Conservation (phyloP, 139 green algal genomes). For the Desmodesmus armatus region DNA sequence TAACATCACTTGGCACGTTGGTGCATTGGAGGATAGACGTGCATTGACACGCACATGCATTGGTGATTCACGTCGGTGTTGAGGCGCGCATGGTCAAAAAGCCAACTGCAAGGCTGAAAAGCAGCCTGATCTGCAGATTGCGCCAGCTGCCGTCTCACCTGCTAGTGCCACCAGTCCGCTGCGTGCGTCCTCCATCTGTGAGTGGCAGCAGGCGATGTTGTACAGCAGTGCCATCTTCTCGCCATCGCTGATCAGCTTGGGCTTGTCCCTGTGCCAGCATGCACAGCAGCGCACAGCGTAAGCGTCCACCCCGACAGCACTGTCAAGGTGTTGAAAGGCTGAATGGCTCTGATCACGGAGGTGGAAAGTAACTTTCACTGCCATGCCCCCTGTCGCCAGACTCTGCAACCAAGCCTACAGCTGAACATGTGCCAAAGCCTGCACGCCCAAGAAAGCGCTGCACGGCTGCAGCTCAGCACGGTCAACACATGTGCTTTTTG, state of each 20-base stretch:
- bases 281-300: background rate
- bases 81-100: too few species aligned
- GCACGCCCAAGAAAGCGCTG: too few species aligned
- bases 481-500: too few species aligned
- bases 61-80: background rate
- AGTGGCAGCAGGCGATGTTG: slow-evolving; percentile 90
- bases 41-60: background rate
- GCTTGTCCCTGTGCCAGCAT: slow-evolving; percentile 78
- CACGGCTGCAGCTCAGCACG: too few species aligned
- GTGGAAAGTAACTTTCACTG: too few species aligned
- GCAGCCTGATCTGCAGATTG: background rate
- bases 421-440: too few species aligned
- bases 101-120: background rate
- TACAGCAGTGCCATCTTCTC: slow-evolving; percentile 83
- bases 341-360: background rate
- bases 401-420: too few species aligned
- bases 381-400: too few species aligned
- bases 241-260: slow-evolving; percentile 66
- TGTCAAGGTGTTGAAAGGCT: background rate
- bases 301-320: background rate
- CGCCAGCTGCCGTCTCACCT: slow-evolving; percentile 44
- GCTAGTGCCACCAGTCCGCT: slow-evolving; percentile 71
- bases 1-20: background rate
- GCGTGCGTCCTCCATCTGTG: slow-evolving; percentile 63
- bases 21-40: background rate